A percentile compares a stretch with the other conserved stretches of the same genome.
phyloP scores from a whole-genome alignment of 129 eudicot genomes.

The Chrysanthemum makinoi region DNA sequence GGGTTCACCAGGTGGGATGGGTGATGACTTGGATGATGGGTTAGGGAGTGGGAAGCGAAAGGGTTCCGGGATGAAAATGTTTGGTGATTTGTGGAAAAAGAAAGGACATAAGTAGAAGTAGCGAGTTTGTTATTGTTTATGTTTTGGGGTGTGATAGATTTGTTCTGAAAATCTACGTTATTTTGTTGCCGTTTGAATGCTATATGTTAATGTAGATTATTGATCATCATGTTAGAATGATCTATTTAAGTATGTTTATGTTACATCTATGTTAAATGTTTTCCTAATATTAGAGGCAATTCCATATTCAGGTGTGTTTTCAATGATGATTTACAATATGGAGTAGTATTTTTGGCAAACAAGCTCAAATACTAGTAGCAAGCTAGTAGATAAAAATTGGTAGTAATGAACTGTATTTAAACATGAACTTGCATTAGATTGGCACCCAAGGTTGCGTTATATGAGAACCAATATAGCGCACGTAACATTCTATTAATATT shows the following conservation, averaged over 20 bases:
- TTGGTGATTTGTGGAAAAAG: conserved; percentile 95
- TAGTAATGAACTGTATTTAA: too few species aligned
- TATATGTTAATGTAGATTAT: conserved; percentile 32
- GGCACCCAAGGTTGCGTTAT: too few species aligned
- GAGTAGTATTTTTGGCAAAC: background rate
- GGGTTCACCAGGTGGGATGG: conserved; percentile 50
- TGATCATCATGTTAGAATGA: conserved; percentile 25
- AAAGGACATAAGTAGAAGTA: conserved; percentile 62
- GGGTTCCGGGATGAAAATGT: conserved; percentile 80
- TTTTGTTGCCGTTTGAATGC: conserved; percentile 21
- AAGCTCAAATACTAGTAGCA: background rate
- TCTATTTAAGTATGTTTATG: conserved; percentile 18
- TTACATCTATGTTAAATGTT: conserved; percentile 15
- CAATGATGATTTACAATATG: too few species aligned
- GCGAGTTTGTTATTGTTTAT: background rate
- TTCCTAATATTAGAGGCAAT: conserved; percentile 5
- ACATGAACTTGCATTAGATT: too few species aligned
- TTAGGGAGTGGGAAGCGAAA: conserved; percentile 67
- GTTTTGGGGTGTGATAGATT: conserved; percentile 15
- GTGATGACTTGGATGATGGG: conserved; percentile 60
- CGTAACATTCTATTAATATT: too few species aligned
- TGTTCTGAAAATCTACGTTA: conserved; percentile 21
- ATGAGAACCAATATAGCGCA: too few species aligned
- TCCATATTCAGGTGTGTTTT: background rate
- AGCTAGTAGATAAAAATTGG: background rate